Percentiles rank a stretch among this genome's conserved stretches.
These are phyloP conservation scores for Plasmodium gonderi DNA, from an alignment of 169 alveolate species.

Conservation along the genomic window DNA sequence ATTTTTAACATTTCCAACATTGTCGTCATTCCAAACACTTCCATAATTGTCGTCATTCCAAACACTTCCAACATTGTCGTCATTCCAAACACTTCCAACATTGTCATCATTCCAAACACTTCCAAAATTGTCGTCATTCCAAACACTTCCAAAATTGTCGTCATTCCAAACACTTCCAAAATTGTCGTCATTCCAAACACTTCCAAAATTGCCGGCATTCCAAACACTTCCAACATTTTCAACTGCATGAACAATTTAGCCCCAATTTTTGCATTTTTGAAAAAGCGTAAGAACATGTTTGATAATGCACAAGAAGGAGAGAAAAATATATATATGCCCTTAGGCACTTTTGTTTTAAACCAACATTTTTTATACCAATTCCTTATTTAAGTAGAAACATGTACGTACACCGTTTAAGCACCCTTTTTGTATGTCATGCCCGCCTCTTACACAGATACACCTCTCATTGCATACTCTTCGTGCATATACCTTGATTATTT, in stretches of 20 bases:
- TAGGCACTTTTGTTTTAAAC: not conserved
- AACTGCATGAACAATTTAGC: no score
- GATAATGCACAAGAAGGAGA: not conserved
- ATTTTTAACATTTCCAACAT: not conserved
- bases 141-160: not conserved
- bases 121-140: not conserved
- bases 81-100: not conserved
- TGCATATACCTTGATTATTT: no score
- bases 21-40: not conserved
- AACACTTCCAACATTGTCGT: no score
- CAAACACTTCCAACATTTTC: not conserved
- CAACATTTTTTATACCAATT: not conserved
- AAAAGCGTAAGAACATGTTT: not conserved
- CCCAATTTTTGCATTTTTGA: not conserved
- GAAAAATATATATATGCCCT: not conserved
- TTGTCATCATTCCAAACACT: not conserved
- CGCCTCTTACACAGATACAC: no score
- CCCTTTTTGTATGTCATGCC: not conserved
- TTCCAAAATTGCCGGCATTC: not conserved
- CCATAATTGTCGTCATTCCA: not conserved
- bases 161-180: no score
- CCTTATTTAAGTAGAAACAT: constrained; percentile 2
- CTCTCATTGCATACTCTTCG: no score
- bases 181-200: no score
- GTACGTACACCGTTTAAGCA: not conserved